Conservation (phyloP, 2,329 filamentous ascomycete genomes). For the Leptodontidium sp. region DNA sequence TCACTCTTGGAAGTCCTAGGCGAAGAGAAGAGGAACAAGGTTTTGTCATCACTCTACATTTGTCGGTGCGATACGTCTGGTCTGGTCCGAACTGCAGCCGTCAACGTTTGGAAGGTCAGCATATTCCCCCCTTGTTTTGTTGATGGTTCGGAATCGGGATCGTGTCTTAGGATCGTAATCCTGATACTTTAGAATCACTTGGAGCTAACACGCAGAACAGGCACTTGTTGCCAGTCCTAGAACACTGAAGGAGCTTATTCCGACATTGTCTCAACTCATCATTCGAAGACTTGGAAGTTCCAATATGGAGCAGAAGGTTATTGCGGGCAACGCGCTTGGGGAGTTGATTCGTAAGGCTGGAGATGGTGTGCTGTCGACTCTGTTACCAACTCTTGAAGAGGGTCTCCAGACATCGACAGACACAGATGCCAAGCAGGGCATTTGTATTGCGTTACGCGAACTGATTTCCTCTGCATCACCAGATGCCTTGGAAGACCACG, state of each 20-base stretch:
- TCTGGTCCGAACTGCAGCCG: constrained; percentile 86
- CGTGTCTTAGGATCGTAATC: too few relatives aligned
- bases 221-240: constrained; percentile 59
- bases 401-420: constrained; percentile 88
- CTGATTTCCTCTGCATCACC: constrained; percentile 88
- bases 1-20: constrained; percentile 95
- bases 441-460: constrained; percentile 94
- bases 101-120: constrained; percentile 90
- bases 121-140: too few relatives aligned
- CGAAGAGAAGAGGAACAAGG: constrained; percentile 95
- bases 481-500: constrained; percentile 91
- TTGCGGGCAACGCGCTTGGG: constrained; percentile 95
- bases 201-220: constrained; percentile 4
- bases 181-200: constrained; percentile 51
- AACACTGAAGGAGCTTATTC: constrained; percentile 93
- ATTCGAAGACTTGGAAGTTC: constrained; percentile 93
- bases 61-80: constrained; percentile 97
- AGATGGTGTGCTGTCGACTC: constrained; percentile 85
- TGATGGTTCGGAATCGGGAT: too few relatives aligned
- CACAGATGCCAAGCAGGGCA: constrained; percentile 93
- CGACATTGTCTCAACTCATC: constrained; percentile 92
- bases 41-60: constrained; percentile 95
- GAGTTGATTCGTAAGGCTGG: constrained; percentile 97
- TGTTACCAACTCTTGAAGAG: constrained; percentile 92
- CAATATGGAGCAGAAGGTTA: constrained; percentile 98